Conservation (phyloP, 1,139 yeast genomes). For the Blastobotrys serpentis region DNA sequence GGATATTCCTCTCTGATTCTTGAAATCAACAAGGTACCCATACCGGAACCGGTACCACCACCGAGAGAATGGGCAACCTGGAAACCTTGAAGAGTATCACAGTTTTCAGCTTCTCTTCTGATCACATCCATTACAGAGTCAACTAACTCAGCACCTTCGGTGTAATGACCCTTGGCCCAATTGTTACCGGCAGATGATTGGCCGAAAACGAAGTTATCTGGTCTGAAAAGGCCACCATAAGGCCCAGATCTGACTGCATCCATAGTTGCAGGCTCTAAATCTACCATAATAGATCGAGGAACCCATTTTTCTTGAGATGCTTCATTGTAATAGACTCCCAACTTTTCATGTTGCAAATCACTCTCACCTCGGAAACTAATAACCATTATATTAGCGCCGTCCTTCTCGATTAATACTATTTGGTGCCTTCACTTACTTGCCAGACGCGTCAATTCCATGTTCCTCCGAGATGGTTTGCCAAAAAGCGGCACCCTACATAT, state of each 20-base stretch:
- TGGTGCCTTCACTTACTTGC: too few species aligned
- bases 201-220: constrained; percentile 47
- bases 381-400: too few species aligned
- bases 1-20: constrained; percentile 46
- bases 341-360: constrained; percentile 25
- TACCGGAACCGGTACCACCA: constrained; percentile 50
- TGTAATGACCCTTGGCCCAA: constrained; percentile 51
- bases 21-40: constrained; percentile 45
- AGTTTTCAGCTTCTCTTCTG: constrained; percentile 47
- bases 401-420: too few species aligned
- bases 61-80: constrained; percentile 49
- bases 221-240: constrained; percentile 45
- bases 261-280: constrained; percentile 48
- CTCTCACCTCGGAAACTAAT: constrained; percentile 58
- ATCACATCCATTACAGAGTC: constrained; percentile 48
- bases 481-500: too few species aligned
- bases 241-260: constrained; percentile 46
- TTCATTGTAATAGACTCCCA: constrained; percentile 36
- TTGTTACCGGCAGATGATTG: constrained; percentile 50
- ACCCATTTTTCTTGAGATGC: constrained; percentile 45
- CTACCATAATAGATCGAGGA: constrained; percentile 48
- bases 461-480: constrained; percentile 70
- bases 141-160: constrained; percentile 48
- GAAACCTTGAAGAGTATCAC: constrained; percentile 48
- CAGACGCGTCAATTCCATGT: too few species aligned